These are phyloP conservation scores for Borealophlyctis nickersoniae DNA, from an alignment of 192 early-diverging fungal genomes.

Conservation along the genomic window DNA sequence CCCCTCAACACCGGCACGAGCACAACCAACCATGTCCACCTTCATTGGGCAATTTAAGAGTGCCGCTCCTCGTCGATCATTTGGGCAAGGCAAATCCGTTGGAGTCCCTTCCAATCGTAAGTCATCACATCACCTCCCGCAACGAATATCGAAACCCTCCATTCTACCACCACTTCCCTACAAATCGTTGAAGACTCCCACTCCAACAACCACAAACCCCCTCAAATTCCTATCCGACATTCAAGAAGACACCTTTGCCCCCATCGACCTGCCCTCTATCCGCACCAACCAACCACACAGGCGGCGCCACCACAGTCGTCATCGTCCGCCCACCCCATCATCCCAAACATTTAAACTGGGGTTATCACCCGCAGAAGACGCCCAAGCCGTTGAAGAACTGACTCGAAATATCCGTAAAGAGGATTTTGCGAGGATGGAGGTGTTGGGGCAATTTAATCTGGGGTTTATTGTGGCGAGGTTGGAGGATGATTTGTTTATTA, in stretches of 20 bases:
- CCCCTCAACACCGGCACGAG: neutral
- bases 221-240: neutral
- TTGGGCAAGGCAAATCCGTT: too few species aligned
- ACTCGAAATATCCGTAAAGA: conserved; percentile 10
- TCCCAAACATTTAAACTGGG: neutral
- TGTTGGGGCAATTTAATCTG: conserved; percentile 95
- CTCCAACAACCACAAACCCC: neutral
- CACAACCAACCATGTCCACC: too few species aligned
- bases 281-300: neutral
- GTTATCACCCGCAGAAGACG: neutral
- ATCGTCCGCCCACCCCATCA: too few species aligned
- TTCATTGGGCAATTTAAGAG: too few species aligned
- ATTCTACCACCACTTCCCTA: too few species aligned
- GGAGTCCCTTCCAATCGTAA: too few species aligned
- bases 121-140: neutral
- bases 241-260: neutral
- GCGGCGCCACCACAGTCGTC: neutral
- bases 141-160: neutral
- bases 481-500: conserved; percentile 76
- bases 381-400: conserved; percentile 13
- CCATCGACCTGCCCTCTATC: too few species aligned
- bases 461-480: conserved; percentile 87
- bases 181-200: too few species aligned
- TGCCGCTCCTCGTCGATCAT: too few species aligned
- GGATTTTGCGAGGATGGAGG: conserved; percentile 80